A percentile compares a stretch with the other conserved stretches of the same genome.
These are phyloP conservation scores for Artemisia princeps DNA, from an alignment of 140 eudicot genomes.

Conservation along the genomic window DNA sequence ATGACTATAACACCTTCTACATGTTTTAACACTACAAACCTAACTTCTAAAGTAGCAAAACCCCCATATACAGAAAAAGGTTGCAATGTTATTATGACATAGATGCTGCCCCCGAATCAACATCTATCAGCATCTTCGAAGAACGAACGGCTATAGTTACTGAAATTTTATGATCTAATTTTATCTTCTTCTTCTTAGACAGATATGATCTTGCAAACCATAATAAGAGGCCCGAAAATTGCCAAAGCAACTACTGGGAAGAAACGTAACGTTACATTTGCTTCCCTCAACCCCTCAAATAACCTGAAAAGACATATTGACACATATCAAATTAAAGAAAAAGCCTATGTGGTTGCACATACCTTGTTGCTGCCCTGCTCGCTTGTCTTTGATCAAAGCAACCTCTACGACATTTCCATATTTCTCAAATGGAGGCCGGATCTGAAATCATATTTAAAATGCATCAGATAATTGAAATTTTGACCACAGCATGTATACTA, in stretches of 20 bases:
- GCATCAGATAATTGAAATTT: constrained; percentile 3
- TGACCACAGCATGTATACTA: not conserved
- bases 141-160: constrained; percentile 26
- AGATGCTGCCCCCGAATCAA: too few species aligned
- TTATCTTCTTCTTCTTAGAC: constrained; percentile 52
- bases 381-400: constrained; percentile 88
- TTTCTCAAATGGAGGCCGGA: constrained; percentile 82
- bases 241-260: constrained; percentile 53
- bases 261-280: constrained; percentile 60
- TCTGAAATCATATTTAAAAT: constrained; percentile 35
- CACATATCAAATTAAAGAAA: constrained; percentile 22
- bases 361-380: constrained; percentile 98
- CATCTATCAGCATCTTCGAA: constrained; percentile 6
- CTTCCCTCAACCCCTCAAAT: constrained; percentile 63
- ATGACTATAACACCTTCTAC: constrained; percentile 20
- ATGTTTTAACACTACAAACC: constrained; percentile 24
- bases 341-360: constrained; percentile 28
- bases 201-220: too few species aligned
- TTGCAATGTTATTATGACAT: constrained; percentile 19
- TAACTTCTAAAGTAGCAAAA: constrained; percentile 24
- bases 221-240: constrained; percentile 38
- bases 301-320: constrained; percentile 71
- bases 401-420: constrained; percentile 85
- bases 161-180: constrained; percentile 32
- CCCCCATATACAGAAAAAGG: constrained; percentile 21